Conservation (phyloP, 805 yeast genomes). For the Blastobotrys chiropterorum region DNA sequence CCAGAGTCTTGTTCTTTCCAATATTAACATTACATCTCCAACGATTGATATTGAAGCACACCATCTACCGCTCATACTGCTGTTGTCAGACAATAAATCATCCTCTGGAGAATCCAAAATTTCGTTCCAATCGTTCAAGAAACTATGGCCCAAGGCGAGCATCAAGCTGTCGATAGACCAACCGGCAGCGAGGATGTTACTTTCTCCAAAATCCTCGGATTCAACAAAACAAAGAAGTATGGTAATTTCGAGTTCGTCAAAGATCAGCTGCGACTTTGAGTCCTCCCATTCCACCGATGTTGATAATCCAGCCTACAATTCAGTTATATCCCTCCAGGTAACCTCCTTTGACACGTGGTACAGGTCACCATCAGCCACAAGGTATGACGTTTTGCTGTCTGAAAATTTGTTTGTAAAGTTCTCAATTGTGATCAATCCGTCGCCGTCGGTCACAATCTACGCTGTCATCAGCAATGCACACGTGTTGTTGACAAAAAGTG, state of each 20-base stretch:
- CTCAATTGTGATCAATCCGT: constrained; percentile 26
- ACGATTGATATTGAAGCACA: constrained; percentile 33
- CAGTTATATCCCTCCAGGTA: constrained; percentile 22
- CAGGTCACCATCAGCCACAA: constrained; percentile 22
- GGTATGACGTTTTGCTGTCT: constrained; percentile 25
- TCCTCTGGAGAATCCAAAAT: constrained; percentile 1
- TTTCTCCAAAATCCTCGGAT: constrained; percentile 12
- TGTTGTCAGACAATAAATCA: constrained; percentile 11
- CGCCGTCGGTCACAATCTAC: constrained; percentile 21
- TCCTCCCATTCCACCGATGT: constrained; percentile 24
- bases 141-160: constrained; percentile 23
- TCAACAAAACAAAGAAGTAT: constrained; percentile 20
- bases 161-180: constrained; percentile 29
- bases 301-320: constrained; percentile 19
- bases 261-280: constrained; percentile 27
- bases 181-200: constrained; percentile 29
- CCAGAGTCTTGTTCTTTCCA: constrained; percentile 26
- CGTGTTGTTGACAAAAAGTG: constrained; percentile 26
- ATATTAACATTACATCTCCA: constrained; percentile 32
- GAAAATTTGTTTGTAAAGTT: constrained; percentile 21
- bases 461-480: constrained; percentile 24
- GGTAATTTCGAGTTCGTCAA: constrained; percentile 30
- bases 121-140: constrained; percentile 7
- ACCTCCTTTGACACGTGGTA: constrained; percentile 26
- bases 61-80: constrained; percentile 30